These are phyloP conservation scores for Macaranga tanarius DNA, from an alignment of 441 rosid species.

Conservation along the genomic window DNA sequence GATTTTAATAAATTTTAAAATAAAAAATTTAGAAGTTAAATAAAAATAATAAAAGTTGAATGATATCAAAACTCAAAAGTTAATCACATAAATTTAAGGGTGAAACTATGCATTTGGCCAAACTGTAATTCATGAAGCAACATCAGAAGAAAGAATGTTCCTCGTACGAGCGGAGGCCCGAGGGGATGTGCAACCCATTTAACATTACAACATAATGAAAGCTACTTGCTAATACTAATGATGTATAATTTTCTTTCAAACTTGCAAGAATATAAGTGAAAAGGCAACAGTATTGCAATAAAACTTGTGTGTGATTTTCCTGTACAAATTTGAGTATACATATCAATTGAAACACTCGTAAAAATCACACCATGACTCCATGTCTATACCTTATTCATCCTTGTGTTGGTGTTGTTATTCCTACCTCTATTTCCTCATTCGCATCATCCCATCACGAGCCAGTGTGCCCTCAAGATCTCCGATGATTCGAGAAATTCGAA, in stretches of 20 bases:
- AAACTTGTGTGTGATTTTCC: conserved; percentile 5
- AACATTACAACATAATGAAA: too few species aligned
- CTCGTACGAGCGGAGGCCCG: too few species aligned
- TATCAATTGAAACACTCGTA: not conserved
- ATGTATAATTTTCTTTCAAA: not conserved
- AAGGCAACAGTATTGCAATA: not conserved
- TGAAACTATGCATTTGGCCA: too few species aligned
- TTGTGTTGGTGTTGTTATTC: not conserved
- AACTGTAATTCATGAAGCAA: too few species aligned
- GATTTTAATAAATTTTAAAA: too few species aligned
- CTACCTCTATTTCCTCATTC: conserved; percentile 39
- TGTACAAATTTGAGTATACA: not conserved
- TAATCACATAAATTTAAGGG: too few species aligned
- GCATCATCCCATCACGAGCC: conserved; percentile 79
- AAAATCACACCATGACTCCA: not conserved
- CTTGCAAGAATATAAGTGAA: not conserved
- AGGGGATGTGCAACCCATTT: too few species aligned
- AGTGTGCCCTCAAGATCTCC: conserved; percentile 87
- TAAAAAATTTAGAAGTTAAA: too few species aligned
- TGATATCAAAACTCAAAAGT: too few species aligned
- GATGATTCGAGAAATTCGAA: conserved; percentile 74
- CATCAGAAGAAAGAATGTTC: too few species aligned
- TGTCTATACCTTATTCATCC: not conserved
- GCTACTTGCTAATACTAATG: too few species aligned
- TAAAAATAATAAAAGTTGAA: too few species aligned